Evolutionary conservation across 257 asterid species (phyloP), one percentile per base, ranked within the genome.

Genomic region (Agastache rugosa): DNA sequence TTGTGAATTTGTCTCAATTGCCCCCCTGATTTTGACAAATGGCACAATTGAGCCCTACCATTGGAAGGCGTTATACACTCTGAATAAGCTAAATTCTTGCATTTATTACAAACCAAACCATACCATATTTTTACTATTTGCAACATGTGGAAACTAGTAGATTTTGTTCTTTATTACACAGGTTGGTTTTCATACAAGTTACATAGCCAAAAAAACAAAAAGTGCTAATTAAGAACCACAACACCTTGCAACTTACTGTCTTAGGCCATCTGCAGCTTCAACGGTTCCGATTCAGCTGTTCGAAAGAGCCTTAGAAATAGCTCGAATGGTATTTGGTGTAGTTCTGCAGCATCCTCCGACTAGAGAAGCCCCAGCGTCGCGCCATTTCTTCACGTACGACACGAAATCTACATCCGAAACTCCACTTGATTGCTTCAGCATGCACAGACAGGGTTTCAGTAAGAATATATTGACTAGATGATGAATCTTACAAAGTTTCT

Each of bases 341-440:
- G 97, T 93, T 72, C 96, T 83, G 82, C 98, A 91, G 47, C 97
- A 93, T 39, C 98, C 98, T 78, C 98, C 97, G 1, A 91, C 34
- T 0, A 93, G 85, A 25, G 90, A 88, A 10, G 96, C 98, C 63
- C 98, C 97, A 0, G 91, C 90, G 4, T 91, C 93, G 3, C 78
- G 75, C 98, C 98, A 93, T 75, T 89, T 89, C 77, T 82, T 87
- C 14, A 91, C 96, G 6, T 86, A 87, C 9, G 97, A 82, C 61
- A 89, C 93, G 6, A 91, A 89, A 79, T 89, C 96, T 1, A 71
- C 92, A 5, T 85, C 88, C 1, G 71, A 69, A 4, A 74, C 80
- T 0, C 92, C 98, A 8, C 51, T 80, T 0, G 92, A 80, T 34
- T 78, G 78, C 97, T 92, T 76, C 82, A 77, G 67, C 19, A 74